phyloP scores from a whole-genome alignment of 352 stramenopile species.

The Phytophthora lateralis region DNA sequence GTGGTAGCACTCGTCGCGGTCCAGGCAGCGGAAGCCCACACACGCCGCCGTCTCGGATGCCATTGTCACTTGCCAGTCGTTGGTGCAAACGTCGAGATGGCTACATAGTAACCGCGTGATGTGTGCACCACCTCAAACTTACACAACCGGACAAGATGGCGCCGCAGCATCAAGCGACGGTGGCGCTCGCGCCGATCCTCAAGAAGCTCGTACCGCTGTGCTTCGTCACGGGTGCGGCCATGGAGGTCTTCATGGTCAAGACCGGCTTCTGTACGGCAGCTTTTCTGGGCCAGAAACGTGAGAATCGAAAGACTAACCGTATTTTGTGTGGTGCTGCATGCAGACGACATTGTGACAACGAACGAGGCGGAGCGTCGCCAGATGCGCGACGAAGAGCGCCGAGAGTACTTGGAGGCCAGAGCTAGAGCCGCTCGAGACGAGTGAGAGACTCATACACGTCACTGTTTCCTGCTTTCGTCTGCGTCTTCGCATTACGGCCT shows the following conservation, averaged over 20 bases:
- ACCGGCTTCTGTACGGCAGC: slow-evolving; percentile 79
- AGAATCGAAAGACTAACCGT: slow-evolving; percentile 11
- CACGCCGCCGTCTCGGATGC: slow-evolving; percentile 28
- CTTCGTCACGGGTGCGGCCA: slow-evolving; percentile 81
- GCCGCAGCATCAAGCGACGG: slow-evolving; percentile 31
- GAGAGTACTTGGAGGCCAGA: slow-evolving; percentile 45
- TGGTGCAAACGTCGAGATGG: slow-evolving; percentile 17
- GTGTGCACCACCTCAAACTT: background rate
- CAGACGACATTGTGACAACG: slow-evolving; percentile 85
- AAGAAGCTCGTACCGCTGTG: slow-evolving; percentile 86
- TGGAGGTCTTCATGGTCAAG: slow-evolving; percentile 92
- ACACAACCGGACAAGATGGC: slow-evolving; percentile 24
- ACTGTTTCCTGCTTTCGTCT: slow-evolving; percentile 25
- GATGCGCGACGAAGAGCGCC: slow-evolving; percentile 59
- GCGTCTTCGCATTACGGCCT: slow-evolving; percentile 2
- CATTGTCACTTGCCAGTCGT: slow-evolving; percentile 11
- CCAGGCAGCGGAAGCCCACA: slow-evolving; percentile 56
- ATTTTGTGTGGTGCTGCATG: slow-evolving; percentile 11
- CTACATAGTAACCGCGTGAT: slow-evolving; percentile 10
- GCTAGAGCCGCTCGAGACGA: slow-evolving; percentile 22
- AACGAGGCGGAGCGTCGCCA: slow-evolving; percentile 79
- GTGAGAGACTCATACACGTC: slow-evolving; percentile 35
- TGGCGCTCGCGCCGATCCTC: slow-evolving; percentile 75
- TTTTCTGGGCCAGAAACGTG: background rate
- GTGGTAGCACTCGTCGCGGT: slow-evolving; percentile 64